These are phyloP conservation scores for Parmelia sp. DNA, from an alignment of 495 filamentous ascomycete species.

Conservation along the genomic window DNA sequence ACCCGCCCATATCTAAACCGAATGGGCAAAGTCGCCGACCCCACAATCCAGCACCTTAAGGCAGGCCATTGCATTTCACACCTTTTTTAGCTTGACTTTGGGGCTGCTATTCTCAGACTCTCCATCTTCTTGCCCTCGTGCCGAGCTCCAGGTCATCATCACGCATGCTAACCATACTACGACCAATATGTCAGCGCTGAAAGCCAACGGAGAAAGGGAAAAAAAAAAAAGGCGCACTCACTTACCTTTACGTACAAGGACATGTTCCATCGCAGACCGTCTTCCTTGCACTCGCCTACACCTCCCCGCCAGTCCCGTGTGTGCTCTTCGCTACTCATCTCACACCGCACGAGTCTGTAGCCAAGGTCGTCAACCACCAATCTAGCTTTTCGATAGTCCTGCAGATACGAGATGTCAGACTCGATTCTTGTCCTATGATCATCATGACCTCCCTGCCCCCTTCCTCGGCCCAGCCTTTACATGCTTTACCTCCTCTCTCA, in stretches of 20 bases:
- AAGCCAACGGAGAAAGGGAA: background rate
- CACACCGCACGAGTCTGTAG: constrained; percentile 3
- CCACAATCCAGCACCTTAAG: background rate
- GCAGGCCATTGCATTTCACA: no score
- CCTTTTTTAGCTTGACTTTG: no score
- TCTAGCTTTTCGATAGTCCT: constrained; percentile 15
- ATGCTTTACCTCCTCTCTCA: constrained; percentile 3
- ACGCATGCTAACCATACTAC: no score
- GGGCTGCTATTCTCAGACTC: background rate
- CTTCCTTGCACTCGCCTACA: background rate
- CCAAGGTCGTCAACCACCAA: background rate
- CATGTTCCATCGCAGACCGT: background rate
- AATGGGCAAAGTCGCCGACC: constrained; percentile 4
- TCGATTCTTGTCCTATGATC: background rate
- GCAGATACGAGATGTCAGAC: constrained; percentile 16
- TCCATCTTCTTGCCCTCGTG: background rate
- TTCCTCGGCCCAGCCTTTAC: background rate
- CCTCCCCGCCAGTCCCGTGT: no score
- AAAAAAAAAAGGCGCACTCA: background rate
- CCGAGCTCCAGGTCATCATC: background rate
- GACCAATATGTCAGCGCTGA: background rate
- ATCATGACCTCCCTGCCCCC: background rate
- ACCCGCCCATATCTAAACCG: background rate
- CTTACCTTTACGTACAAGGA: background rate
- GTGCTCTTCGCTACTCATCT: background rate